Base-by-base conservation (phyloP, 345 rosid species). In the Acer saccharum region DNA sequence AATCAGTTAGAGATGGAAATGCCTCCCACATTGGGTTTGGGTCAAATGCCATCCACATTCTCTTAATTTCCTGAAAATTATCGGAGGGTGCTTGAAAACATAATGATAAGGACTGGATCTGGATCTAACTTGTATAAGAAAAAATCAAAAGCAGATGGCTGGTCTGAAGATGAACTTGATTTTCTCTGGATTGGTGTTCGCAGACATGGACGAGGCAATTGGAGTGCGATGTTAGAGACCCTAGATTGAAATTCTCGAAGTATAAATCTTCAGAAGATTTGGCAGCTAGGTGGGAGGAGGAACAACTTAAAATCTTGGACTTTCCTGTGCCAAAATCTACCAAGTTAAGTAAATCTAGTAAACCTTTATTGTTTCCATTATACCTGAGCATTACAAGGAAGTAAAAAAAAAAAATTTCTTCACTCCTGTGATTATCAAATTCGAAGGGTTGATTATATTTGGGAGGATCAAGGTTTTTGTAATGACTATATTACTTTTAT, bases 111-210 rank as follows among this genome's bases (percentile, higher is more conserved):
- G 85, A 90, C 98, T 57, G 93, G 94, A 57, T 84, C 93, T 75
- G 98, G 92, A 68, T 77, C 90, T 29, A 84, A 76, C 87, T 83
- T 86, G 23, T 88, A 83, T 68, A 87, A 86, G 83, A 93, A 86
- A 89, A 94, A 89, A 84, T 75, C 89, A 21, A 94, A 86, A 84
- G 84, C 87, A 17, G 97, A 97, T 81, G 76, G 85, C 68, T 97
- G 99, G 99, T 89, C 99, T 11, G 99, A 97, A 81, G 99, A 97
- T 86, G 99, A 97, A 82, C 93, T 97, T 68, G 99, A 97, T 93
- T 93, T 85, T 81, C 98, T 97, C 68, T 97, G 99, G 99, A 83
- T 97, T 83, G 99, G 99, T 72, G 84, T 97, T 74, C 96, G 99
- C 69, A 91, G 99, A 78, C 93, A 94, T 76, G 99, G 99, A 55